Base-by-base conservation (phyloP, 2,329 filamentous ascomycete genomes). In the Epicoccum sorghinum region DNA sequence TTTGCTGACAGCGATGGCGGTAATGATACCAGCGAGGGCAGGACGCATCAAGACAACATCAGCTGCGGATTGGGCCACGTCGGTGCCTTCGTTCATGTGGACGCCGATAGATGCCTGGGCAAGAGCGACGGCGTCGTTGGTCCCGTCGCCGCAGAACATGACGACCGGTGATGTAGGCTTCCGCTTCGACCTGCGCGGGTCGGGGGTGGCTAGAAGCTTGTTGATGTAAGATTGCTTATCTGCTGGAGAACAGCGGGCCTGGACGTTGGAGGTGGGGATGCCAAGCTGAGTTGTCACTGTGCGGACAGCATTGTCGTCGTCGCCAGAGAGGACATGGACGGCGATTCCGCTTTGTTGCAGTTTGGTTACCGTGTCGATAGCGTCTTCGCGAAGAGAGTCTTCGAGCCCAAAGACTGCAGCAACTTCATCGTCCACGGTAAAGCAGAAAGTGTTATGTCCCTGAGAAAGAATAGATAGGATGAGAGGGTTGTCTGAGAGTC, bases 41-140 rank as follows among this genome's bases (percentile, higher is more conserved):
- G 84, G 80, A 0, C 83, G 79, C 66, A 90, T 77, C 10, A 93
- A 80, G 0, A 91, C 84, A 0, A 88, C 84, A 62, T 92, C 88
- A 0, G 89, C 87, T 0, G 88, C 87, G 0, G 79, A 81, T 51
- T 83, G 76, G 0, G 90, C 87, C 2, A 93, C 79, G 52, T 91
- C 89, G 9, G 66, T 69, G 7, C 67, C 80, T 44, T 75, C 79
- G 52, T 82, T 83, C 69, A 93, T 84, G 62, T 90, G 87, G 0
- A 92, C 78, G 14, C 90, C 90, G 36, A 93, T 82, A 1, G 81
- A 83, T 1, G 90, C 88, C 65, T 87, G 83, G 0, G 88, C 85
- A 0, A 93, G 80, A 0, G 89, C 89, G 1, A 85, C 79, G 0
- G 90, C 89, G 63, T 93, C 90, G 68, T 93, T 93, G n/a, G 88